These are phyloP conservation scores for Phytophthora pseudosyringae DNA, from an alignment of 352 stramenopile genomes.

Conservation along the genomic window DNA sequence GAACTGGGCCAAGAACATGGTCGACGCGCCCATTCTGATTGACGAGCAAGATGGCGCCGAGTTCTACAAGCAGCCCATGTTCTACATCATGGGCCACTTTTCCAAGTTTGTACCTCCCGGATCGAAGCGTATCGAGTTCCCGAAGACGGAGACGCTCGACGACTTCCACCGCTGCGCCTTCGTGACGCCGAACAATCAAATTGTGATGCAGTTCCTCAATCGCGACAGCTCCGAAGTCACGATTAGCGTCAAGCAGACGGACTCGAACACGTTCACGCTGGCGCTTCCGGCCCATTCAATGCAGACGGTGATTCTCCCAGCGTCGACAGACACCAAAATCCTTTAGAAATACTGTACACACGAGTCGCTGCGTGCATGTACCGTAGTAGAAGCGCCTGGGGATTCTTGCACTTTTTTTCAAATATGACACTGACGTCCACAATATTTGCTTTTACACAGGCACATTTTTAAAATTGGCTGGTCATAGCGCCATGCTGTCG, in stretches of 20 bases:
- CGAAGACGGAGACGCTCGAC: conserved; percentile 30
- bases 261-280: conserved; percentile 23
- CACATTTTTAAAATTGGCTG: background rate
- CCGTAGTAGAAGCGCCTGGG: too few relatives aligned
- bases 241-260: conserved; percentile 23
- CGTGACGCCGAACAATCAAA: conserved; percentile 41
- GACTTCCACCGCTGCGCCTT: conserved; percentile 49
- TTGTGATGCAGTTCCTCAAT: conserved; percentile 49
- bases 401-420: too few relatives aligned
- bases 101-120: conserved; percentile 34
- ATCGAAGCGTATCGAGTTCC: conserved; percentile 51
- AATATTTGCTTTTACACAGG: background rate
- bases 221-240: conserved; percentile 30
- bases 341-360: background rate
- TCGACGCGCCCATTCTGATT: conserved; percentile 78
- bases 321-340: conserved; percentile 22
- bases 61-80: background rate
- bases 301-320: conserved; percentile 3
- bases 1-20: conserved; percentile 73
- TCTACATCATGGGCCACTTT: conserved; percentile 4
- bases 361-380: too few relatives aligned
- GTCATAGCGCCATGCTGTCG: background rate
- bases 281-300: conserved; percentile 10
- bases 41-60: conserved; percentile 38
- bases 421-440: background rate